Conservation (phyloP, 768 basidiomycete species). For the Amanita polypyramis region DNA sequence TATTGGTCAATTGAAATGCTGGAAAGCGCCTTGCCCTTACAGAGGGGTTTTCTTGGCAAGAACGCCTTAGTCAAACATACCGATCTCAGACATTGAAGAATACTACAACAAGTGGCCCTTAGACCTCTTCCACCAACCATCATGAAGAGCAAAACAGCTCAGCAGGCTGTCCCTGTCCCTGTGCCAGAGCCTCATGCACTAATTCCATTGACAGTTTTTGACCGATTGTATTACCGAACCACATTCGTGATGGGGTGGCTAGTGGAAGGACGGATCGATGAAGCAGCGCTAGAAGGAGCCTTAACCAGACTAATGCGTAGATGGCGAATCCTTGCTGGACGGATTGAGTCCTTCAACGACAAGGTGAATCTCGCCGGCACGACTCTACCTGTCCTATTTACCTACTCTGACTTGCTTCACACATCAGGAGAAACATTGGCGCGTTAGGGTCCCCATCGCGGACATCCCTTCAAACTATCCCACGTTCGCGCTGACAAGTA, state of each 20-base stretch:
- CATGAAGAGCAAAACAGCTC: background rate
- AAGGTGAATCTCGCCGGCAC: conserved; percentile 10
- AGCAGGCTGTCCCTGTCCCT: background rate
- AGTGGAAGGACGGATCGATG: conserved; percentile 21
- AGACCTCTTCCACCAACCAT: background rate
- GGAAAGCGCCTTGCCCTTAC: background rate
- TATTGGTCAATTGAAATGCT: background rate
- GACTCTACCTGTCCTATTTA: background rate
- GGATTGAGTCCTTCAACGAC: conserved; percentile 15
- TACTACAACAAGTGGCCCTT: background rate
- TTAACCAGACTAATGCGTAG: conserved; percentile 18
- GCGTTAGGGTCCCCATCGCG: conserved; percentile 25
- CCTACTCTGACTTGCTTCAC: background rate
- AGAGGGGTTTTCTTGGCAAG: background rate
- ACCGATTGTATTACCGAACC: conserved; percentile 16
- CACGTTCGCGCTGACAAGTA: conserved; percentile 25
- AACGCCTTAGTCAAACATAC: background rate
- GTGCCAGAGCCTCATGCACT: conserved; percentile 8
- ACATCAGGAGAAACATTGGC: conserved; percentile 2
- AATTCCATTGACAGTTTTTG: conserved; percentile 15
- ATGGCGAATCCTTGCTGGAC: conserved; percentile 23
- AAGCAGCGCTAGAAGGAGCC: conserved; percentile 14
- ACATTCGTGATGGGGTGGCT: conserved; percentile 24
- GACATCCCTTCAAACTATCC: conserved; percentile 22
- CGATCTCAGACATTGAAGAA: background rate